Evolutionary conservation across 805 yeast genomes (phyloP).

Genomic region (Nakazawaea molendinolei): DNA sequence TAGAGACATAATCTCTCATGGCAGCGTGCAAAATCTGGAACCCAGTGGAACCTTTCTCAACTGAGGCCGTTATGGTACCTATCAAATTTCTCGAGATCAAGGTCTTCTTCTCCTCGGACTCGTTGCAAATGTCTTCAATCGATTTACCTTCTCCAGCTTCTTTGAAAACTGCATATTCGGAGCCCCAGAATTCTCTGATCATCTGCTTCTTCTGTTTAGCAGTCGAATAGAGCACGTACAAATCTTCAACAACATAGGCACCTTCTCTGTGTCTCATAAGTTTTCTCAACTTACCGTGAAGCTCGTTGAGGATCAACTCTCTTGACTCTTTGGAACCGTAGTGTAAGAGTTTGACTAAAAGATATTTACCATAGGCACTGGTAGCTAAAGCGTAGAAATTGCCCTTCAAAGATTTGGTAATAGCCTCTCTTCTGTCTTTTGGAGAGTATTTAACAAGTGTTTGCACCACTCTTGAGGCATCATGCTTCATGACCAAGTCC

Average conservation of each 20-base stretch:
- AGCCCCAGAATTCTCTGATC: slow-evolving; percentile 95
- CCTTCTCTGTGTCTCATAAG: slow-evolving; percentile 97
- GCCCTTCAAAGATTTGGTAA: slow-evolving; percentile 66
- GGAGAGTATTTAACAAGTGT: slow-evolving; percentile 83
- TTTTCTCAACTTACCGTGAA: slow-evolving; percentile 87
- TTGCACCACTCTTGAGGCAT: slow-evolving; percentile 93
- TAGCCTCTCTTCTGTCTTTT: slow-evolving; percentile 67
- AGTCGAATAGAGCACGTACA: slow-evolving; percentile 77
- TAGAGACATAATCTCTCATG: slow-evolving; percentile 79
- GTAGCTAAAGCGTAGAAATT: slow-evolving; percentile 78
- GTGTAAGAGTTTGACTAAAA: slow-evolving; percentile 81
- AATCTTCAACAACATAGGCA: slow-evolving; percentile 94
- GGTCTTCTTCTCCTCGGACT: slow-evolving; percentile 70
- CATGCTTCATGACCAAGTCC: slow-evolving; percentile 90
- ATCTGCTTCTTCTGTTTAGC: slow-evolving; percentile 82
- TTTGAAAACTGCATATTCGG: slow-evolving; percentile 86
- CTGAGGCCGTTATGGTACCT: slow-evolving; percentile 83
- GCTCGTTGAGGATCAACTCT: slow-evolving; percentile 67
- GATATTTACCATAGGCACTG: slow-evolving; percentile 88
- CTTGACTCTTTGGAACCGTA: slow-evolving; percentile 85
- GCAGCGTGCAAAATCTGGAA: slow-evolving; percentile 95
- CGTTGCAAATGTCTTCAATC: slow-evolving; percentile 59
- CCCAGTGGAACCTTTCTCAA: slow-evolving; percentile 93
- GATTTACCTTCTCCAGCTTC: slow-evolving; percentile 61
- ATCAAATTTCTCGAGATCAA: slow-evolving; percentile 68